phyloP scores from a whole-genome alignment of 257 asterid genomes.

The Leptodermis oblonga region DNA sequence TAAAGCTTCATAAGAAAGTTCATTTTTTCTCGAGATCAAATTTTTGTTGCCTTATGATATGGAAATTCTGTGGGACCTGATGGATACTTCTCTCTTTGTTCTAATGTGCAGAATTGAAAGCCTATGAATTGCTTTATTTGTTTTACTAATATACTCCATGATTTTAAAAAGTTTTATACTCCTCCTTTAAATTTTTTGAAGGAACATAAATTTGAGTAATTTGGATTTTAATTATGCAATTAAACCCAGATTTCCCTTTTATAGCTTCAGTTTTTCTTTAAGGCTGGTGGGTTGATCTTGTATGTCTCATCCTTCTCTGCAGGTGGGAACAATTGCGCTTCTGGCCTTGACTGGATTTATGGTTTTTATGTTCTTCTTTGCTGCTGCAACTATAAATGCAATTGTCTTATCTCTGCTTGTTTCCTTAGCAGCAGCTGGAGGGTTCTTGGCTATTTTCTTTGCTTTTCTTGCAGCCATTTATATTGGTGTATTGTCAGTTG shows the following conservation, averaged over 20 bases:
- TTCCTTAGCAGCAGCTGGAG: slow-evolving; percentile 85
- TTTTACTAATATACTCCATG: neutral
- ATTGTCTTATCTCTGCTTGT: slow-evolving; percentile 65
- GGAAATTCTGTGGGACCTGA: neutral
- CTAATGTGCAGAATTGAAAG: neutral
- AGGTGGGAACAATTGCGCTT: slow-evolving; percentile 68
- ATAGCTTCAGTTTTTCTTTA: no score
- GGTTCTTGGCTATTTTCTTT: slow-evolving; percentile 84
- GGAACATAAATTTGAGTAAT: no score
- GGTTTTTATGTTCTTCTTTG: slow-evolving; percentile 63
- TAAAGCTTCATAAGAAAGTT: neutral
- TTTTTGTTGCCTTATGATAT: neutral
- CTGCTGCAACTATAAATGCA: slow-evolving; percentile 70
- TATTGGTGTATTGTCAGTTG: slow-evolving; percentile 51
- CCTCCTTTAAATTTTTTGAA: neutral
- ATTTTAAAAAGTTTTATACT: neutral
- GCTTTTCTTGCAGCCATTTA: slow-evolving; percentile 61
- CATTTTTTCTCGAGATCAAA: neutral
- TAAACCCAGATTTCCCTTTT: no score
- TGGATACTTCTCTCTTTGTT: no score
- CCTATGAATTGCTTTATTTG: neutral
- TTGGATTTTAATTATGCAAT: no score
- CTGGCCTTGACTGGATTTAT: slow-evolving; percentile 58
- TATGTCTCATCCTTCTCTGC: slow-evolving; percentile 19
- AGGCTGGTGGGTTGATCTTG: neutral